phyloP scores from a whole-genome alignment of 2,329 filamentous ascomycete genomes.

The Sclerotiophoma versabilis region DNA sequence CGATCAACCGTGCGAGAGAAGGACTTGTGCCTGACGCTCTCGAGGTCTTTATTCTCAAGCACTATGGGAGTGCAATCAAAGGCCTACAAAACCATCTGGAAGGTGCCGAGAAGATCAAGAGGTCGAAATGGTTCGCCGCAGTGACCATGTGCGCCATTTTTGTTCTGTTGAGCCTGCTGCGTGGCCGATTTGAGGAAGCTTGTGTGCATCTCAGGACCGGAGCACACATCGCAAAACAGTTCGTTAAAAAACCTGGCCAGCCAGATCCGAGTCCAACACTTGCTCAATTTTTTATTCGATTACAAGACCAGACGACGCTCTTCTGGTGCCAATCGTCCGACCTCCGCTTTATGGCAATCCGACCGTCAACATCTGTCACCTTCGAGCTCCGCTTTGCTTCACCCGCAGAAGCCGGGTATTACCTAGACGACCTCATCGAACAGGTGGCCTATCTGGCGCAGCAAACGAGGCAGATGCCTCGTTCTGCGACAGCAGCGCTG shows the following conservation, averaged over 20 bases:
- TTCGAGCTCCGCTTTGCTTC: constrained; percentile 3
- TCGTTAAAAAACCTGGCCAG: background rate
- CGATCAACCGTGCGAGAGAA: background rate
- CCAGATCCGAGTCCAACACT: background rate
- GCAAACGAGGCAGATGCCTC: background rate
- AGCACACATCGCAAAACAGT: background rate
- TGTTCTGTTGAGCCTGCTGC: constrained; percentile 5
- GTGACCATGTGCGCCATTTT: constrained; percentile 7
- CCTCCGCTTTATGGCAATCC: background rate
- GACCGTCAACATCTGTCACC: background rate
- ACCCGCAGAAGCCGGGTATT: constrained; percentile 3
- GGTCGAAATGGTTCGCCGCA: background rate
- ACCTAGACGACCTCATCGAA: constrained; percentile 10
- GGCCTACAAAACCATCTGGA: background rate
- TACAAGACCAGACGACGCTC: constrained; percentile 3
- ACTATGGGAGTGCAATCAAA: constrained; percentile 9
- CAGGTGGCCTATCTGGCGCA: constrained; percentile 5
- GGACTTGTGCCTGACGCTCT: constrained; percentile 3
- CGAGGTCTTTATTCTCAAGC: constrained; percentile 9
- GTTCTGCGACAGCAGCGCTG: background rate
- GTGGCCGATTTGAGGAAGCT: constrained; percentile 6
- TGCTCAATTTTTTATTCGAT: constrained; percentile 2
- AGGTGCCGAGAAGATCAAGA: background rate
- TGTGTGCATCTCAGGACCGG: constrained; percentile 9
- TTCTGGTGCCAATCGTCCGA: background rate